Evolutionary conservation across 73 alveolate species (phyloP), one percentile per base, ranked within the genome.

Genomic region (Paramecium primaurelia): DNA sequence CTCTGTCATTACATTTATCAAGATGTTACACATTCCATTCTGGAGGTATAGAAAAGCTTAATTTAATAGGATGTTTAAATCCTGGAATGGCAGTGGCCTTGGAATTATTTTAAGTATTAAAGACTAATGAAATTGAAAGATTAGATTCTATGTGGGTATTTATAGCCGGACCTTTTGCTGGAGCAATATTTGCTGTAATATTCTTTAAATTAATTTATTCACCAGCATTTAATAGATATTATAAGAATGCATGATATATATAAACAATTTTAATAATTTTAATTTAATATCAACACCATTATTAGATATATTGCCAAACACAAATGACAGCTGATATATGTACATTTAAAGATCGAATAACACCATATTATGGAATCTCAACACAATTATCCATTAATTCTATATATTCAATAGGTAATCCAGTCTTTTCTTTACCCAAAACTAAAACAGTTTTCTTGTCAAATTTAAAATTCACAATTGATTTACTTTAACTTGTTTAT

Each of bases 361-460:
- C 92, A 11, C 98, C 98, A 92, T 92, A 97, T 93, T 97, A 95
- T 32, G 98, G 98, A 36, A 97, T 97, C 45, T 96, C 98, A 11
- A 97, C 96, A 91, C 99, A 97, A 84, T 96, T 86, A 94, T 97
- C 99, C 87, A 97, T 89, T 58, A 89, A 49, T 71, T 89, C 94
- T 77, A 95, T 92, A 75, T 96, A 96, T 86, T 96, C 97, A 51
- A 95, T 96, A 36, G 99, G 99, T 59, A 97, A 95, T 69, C 99
- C 99, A 83, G 97, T 97, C 75, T 97, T 97, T 93, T 97, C 99
- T 86, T 94, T 96, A 22, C 99, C 99, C 60, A 97, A 83, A 59
- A 97, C 95, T 84, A 97, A 88, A 10, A 97, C 94, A 90, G 96
- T 94, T 77, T 97, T 97, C 84, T 96, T 95, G 59, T 96, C 97